phyloP scores from a whole-genome alignment of 2,329 filamentous ascomycete genomes.

The Paramyrothecium sp. region DNA sequence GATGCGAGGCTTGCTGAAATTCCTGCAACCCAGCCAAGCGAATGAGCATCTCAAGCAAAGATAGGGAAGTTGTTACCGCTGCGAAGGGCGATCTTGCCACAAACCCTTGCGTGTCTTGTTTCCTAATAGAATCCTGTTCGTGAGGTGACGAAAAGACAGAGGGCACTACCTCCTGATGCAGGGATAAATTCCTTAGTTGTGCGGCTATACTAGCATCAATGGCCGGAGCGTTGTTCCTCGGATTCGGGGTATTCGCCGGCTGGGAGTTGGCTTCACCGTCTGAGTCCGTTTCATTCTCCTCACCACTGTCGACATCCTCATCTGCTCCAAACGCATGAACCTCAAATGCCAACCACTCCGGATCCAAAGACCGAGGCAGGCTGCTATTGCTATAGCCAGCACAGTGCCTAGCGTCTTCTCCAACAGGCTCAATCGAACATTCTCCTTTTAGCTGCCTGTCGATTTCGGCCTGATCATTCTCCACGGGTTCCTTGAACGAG shows the following conservation, averaged over 20 bases:
- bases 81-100: constrained; percentile 46
- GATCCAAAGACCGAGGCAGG: constrained; percentile 73
- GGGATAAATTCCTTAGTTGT: not conserved
- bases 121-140: too few species aligned
- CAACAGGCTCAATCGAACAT: constrained; percentile 6
- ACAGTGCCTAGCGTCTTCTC: constrained; percentile 2
- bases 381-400: constrained; percentile 11
- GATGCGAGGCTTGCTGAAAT: constrained; percentile 84
- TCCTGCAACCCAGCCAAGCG: constrained; percentile 85
- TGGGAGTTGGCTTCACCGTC: constrained; percentile 45
- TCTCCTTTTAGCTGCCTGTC: constrained; percentile 40
- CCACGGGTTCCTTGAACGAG: not conserved
- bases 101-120: constrained; percentile 22
- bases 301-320: constrained; percentile 50
- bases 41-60: constrained; percentile 84
- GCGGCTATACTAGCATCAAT: not conserved
- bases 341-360: constrained; percentile 89
- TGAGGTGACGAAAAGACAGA: too few species aligned
- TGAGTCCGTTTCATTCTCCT: constrained; percentile 23
- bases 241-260: not conserved
- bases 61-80: constrained; percentile 57
- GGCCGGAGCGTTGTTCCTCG: not conserved
- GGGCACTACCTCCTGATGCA: not conserved
- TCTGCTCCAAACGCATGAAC: constrained; percentile 86
- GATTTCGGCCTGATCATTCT: constrained; percentile 40